Conservation (phyloP, 2,329 filamentous ascomycete species). For the Domatiomyces globalis region DNA sequence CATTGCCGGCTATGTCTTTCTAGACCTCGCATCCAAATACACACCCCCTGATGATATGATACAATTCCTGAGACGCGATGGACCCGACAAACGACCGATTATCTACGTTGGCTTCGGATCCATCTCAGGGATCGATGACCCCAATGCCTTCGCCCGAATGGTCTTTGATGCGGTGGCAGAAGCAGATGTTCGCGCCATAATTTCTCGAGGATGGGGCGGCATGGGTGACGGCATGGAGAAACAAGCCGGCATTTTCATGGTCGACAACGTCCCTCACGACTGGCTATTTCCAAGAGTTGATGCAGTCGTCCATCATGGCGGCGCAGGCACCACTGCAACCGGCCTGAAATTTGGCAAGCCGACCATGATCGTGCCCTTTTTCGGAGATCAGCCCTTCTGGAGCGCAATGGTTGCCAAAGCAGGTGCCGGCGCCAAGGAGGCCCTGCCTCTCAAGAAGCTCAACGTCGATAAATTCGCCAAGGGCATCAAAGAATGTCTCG, state of each 20-base stretch:
- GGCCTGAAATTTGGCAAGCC: constrained; percentile 25
- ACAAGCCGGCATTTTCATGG: constrained; percentile 22
- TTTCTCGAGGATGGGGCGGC: constrained; percentile 27
- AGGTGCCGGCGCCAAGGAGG: constrained; percentile 28
- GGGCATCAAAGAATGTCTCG: constrained; percentile 25
- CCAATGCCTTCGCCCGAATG: constrained; percentile 22
- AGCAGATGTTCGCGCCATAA: constrained; percentile 24
- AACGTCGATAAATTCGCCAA: constrained; percentile 24
- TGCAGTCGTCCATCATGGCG: constrained; percentile 27
- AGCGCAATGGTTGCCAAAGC: constrained; percentile 29
- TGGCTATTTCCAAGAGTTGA: constrained; percentile 26
- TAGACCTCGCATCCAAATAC: constrained; percentile 34
- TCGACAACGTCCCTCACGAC: constrained; percentile 26
- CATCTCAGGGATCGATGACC: constrained; percentile 25
- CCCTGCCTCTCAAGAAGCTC: constrained; percentile 26
- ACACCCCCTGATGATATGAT: constrained; percentile 28
- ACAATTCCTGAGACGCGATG: constrained; percentile 17
- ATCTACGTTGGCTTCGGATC: constrained; percentile 26
- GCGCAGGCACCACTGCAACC: constrained; percentile 26
- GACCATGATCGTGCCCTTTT: constrained; percentile 29
- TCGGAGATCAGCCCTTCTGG: constrained; percentile 36
- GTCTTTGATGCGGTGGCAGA: constrained; percentile 24
- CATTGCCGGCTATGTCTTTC: constrained; percentile 41
- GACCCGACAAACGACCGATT: constrained; percentile 17
- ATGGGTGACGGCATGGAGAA: constrained; percentile 21